Base-by-base conservation (phyloP, 2,329 filamentous ascomycete species). In the Samsoniella hepiali region DNA sequence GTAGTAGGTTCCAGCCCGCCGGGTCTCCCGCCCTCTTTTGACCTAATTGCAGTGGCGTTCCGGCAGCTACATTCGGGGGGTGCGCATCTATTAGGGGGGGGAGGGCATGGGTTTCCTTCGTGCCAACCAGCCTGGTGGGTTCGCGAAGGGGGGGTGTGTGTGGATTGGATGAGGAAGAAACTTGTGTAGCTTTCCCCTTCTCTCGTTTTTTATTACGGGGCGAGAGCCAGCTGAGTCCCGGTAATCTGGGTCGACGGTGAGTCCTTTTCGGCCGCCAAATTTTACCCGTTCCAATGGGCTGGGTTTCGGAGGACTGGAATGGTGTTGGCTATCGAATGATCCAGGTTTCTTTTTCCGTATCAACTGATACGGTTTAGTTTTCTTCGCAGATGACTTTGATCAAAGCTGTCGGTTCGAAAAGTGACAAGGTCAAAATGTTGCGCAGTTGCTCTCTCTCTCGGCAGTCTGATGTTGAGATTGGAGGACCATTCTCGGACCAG, bases 181-280 rank as follows among this genome's bases (percentile, higher is more conserved):
- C 53, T 6, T 40, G 22, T 10, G 13, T 42, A n/a, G 45, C 31
- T 51, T 49, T 42, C 11, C 31, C 45, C 49, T 32, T 55, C 45
- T 61, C 58, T 54, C 50, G 31, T 34, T 54, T 51, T 38, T 32
- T 10, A 34, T 11, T 60, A 40, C 34, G 29, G 27, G 29, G 40
- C 34, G 3, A 40, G 15, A 6, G 31, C 38, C 38, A 38, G 11
- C 6, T 11, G n/a, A n/a, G 50, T 62, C 59, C 59, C 59, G 59
- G 59, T 56, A 62, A 56, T 62, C 59, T 62, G 58, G 59, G 51
- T 62, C 51, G 34, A 51, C 5, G 34, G 40, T 38, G 36, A 44
- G 32, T 44, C 10, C 17, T 31, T 15, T 40, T 36, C 56, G 56
- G 34, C 44, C 17, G 42, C 56, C 34, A 49, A 22, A 31, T 36